Conservation (phyloP, 2,329 filamentous ascomycete genomes). For the Colletotrichum trifolii region DNA sequence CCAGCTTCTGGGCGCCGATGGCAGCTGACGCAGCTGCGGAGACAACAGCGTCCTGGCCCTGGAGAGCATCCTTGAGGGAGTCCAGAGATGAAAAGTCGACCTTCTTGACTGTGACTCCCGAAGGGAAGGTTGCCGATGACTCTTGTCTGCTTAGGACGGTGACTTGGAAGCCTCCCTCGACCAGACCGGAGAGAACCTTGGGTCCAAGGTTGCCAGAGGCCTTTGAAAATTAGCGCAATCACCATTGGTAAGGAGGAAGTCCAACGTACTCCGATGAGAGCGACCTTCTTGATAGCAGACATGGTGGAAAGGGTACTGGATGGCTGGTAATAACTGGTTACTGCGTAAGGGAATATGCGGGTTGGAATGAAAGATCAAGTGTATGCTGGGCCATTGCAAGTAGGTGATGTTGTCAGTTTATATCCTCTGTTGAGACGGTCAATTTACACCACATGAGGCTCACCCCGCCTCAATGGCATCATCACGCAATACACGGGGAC, state of each 20-base stretch:
- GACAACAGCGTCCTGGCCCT: constrained; percentile 66
- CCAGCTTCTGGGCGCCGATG: constrained; percentile 55
- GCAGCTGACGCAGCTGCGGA: constrained; percentile 58
- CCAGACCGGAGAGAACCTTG: constrained; percentile 44
- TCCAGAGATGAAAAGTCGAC: constrained; percentile 57
- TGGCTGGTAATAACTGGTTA: too few species aligned
- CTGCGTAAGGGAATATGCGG: not conserved
- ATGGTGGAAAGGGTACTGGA: constrained; percentile 19
- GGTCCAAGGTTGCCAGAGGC: constrained; percentile 48
- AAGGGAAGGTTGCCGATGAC: constrained; percentile 50
- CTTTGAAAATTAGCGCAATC: constrained; percentile 38
- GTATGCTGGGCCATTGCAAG: not conserved
- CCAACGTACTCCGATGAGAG: constrained; percentile 48
- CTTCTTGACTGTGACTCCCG: constrained; percentile 54
- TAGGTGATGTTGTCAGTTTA: not conserved
- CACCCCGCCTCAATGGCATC: constrained; percentile 12
- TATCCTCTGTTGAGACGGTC: not conserved
- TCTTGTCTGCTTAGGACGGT: constrained; percentile 61
- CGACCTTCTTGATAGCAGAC: constrained; percentile 47
- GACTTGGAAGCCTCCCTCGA: constrained; percentile 56
- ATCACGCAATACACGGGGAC: constrained; percentile 27
- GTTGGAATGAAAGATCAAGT: too few species aligned
- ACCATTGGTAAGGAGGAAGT: not conserved
- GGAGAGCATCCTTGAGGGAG: constrained; percentile 58
- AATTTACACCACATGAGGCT: not conserved